These are phyloP conservation scores for Calamus simplicifolius DNA, from an alignment of 176 grass and related monocot genomes.

Conservation along the genomic window DNA sequence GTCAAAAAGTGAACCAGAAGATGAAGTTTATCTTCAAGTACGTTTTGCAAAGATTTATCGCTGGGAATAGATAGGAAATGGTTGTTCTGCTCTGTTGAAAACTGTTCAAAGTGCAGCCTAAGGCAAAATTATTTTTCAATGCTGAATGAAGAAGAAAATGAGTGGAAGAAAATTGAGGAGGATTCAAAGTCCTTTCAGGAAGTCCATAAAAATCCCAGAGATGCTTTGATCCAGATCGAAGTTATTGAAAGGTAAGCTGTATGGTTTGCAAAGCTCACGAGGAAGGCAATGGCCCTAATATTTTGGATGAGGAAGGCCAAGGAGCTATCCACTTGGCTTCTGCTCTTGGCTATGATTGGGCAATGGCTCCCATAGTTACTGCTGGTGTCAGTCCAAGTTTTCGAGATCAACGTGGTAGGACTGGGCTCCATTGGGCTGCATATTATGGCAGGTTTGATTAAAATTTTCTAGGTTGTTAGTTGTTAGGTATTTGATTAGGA, in stretches of 20 bases:
- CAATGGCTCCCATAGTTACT: slow-evolving; percentile 56
- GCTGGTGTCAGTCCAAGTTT: slow-evolving; percentile 82
- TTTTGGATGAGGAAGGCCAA: slow-evolving; percentile 80
- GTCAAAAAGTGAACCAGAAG: slow-evolving; percentile 21
- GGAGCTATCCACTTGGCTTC: slow-evolving; percentile 79
- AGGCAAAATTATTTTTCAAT: slow-evolving; percentile 33
- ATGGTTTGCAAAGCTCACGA: slow-evolving; percentile 52
- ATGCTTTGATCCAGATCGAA: slow-evolving; percentile 35
- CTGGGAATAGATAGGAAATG: slow-evolving; percentile 3
- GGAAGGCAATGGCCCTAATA: slow-evolving; percentile 46
- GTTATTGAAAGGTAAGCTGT: slow-evolving; percentile 63
- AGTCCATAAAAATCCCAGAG: neutral
- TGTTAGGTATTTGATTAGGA: no score
- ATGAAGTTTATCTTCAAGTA: slow-evolving; percentile 22
- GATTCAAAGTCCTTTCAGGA: neutral
- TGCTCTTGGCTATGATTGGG: slow-evolving; percentile 89
- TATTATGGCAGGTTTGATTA: slow-evolving; percentile 66
- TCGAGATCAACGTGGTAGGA: slow-evolving; percentile 79
- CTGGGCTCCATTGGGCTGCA: slow-evolving; percentile 95
- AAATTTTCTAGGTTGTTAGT: no score
- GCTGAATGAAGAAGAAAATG: slow-evolving; percentile 2
- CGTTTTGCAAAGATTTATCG: slow-evolving; percentile 32
- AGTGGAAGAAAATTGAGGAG: neutral
- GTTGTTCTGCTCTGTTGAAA: slow-evolving; percentile 27
- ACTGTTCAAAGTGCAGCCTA: slow-evolving; percentile 23